phyloP scores from a whole-genome alignment of 352 stramenopile genomes.

The Phytophthora gonapodyides region DNA sequence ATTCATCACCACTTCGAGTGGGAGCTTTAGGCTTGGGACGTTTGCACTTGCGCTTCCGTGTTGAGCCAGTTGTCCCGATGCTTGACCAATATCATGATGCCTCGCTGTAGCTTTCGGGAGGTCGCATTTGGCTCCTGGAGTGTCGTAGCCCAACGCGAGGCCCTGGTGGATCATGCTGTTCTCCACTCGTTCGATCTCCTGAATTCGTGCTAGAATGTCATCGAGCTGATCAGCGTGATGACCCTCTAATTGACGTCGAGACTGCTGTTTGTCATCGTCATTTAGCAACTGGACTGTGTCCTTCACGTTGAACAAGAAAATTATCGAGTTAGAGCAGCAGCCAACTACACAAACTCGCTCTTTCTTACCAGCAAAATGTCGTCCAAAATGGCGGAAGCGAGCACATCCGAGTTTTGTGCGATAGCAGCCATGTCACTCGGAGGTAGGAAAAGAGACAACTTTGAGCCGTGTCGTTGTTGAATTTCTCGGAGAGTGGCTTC shows the following conservation, averaged over 20 bases:
- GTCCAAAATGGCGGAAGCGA: slow-evolving; percentile 63
- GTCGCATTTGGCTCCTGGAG: slow-evolving; percentile 15
- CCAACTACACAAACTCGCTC: background rate
- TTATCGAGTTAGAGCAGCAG: slow-evolving; percentile 10
- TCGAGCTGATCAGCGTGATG: slow-evolving; percentile 48
- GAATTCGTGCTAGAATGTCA: slow-evolving; percentile 52
- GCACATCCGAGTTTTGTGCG: slow-evolving; percentile 51
- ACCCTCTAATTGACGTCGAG: slow-evolving; percentile 27
- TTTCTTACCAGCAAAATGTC: slow-evolving; percentile 71
- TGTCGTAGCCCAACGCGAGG: slow-evolving; percentile 33
- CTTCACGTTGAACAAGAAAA: slow-evolving; percentile 26
- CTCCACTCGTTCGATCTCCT: slow-evolving; percentile 53
- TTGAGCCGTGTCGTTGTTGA: slow-evolving; percentile 39
- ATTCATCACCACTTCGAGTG: slow-evolving; percentile 56
- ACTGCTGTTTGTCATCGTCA: slow-evolving; percentile 48
- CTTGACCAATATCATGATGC: background rate
- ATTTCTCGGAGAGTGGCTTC: slow-evolving; percentile 49
- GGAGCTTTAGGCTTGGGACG: slow-evolving; percentile 34
- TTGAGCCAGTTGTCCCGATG: background rate
- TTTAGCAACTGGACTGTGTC: slow-evolving; percentile 67
- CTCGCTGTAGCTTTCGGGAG: slow-evolving; percentile 10
- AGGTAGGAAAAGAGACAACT: slow-evolving; percentile 50
- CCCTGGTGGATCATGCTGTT: slow-evolving; percentile 44
- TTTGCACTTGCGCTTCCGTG: background rate
- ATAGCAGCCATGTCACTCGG: slow-evolving; percentile 45